Percentiles rank a stretch among this genome's conserved stretches.
These are phyloP conservation scores for Colletotrichum gloeosporioides DNA, from an alignment of 2,329 filamentous ascomycete genomes.

Conservation along the genomic window DNA sequence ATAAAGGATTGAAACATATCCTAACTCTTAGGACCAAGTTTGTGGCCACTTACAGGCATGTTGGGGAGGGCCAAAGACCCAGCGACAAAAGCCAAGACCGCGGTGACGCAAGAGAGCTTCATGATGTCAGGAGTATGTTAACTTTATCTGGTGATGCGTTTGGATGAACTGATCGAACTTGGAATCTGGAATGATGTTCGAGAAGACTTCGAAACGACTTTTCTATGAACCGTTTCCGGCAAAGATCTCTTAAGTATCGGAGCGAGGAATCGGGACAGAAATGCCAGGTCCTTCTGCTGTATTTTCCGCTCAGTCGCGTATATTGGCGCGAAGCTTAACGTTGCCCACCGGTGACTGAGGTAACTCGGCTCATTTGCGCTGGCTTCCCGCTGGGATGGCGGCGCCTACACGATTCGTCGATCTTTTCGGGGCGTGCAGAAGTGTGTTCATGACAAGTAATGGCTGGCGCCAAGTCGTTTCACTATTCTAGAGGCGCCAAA, in stretches of 20 bases:
- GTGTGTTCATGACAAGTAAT: neutral
- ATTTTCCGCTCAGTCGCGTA: neutral
- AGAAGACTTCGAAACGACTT: neutral
- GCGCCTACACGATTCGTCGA: neutral
- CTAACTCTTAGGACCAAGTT: neutral
- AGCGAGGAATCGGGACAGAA: neutral
- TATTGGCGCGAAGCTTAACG: neutral
- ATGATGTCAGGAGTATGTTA: neutral
- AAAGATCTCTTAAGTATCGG: neutral
- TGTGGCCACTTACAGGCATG: neutral
- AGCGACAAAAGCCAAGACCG: neutral
- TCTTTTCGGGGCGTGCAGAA: neutral
- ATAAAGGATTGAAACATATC: neutral
- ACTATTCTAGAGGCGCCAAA: neutral
- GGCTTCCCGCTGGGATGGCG: neutral
- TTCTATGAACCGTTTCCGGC: neutral
- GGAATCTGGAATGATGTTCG: neutral
- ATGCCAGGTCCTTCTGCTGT: neutral
- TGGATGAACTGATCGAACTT: neutral
- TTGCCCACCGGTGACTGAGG: neutral
- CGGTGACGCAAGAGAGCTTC: neutral
- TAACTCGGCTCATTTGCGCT: neutral
- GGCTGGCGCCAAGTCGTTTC: neutral
- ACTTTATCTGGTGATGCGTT: neutral
- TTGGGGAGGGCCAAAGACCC: neutral